Evolutionary conservation across 2,329 filamentous ascomycete species (phyloP).

Genomic region (Penicillium sp.): DNA sequence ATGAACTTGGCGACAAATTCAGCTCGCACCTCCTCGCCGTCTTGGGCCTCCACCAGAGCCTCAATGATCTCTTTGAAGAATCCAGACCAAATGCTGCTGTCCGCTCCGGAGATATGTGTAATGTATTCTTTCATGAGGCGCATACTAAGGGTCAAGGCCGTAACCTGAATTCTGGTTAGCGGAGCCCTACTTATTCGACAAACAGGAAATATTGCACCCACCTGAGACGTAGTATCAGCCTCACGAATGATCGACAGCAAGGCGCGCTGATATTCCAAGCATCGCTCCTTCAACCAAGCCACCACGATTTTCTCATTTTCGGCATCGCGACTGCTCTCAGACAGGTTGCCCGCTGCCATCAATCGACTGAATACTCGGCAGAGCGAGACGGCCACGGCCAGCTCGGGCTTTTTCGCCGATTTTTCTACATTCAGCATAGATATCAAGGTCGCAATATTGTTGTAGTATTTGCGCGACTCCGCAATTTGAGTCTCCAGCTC

Average conservation of each 20-base stretch:
- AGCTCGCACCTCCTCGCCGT: conserved; percentile 63
- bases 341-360: conserved; percentile 72
- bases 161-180: conserved; percentile 52
- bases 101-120: conserved; percentile 61
- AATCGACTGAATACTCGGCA: conserved; percentile 85
- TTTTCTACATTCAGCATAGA: conserved; percentile 59
- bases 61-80: conserved; percentile 69
- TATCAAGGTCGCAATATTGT: conserved; percentile 79
- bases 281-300: conserved; percentile 76
- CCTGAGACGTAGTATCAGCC: conserved; percentile 61
- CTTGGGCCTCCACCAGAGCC: conserved; percentile 61
- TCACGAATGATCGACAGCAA: conserved; percentile 65
- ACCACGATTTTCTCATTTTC: conserved; percentile 76
- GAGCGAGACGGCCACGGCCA: conserved; percentile 76
- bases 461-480: conserved; percentile 87
- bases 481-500: conserved; percentile 78
- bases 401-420: conserved; percentile 58
- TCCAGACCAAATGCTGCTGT: conserved; percentile 71
- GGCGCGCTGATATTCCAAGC: conserved; percentile 69
- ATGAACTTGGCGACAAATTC: conserved; percentile 79
- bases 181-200: background rate
- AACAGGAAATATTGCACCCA: conserved; percentile 25
- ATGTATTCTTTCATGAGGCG: conserved; percentile 80
- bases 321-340: conserved; percentile 64
- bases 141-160: conserved; percentile 79